Evolutionary conservation across 805 yeast species (phyloP).

Genomic region (Yarrowia deformans): DNA sequence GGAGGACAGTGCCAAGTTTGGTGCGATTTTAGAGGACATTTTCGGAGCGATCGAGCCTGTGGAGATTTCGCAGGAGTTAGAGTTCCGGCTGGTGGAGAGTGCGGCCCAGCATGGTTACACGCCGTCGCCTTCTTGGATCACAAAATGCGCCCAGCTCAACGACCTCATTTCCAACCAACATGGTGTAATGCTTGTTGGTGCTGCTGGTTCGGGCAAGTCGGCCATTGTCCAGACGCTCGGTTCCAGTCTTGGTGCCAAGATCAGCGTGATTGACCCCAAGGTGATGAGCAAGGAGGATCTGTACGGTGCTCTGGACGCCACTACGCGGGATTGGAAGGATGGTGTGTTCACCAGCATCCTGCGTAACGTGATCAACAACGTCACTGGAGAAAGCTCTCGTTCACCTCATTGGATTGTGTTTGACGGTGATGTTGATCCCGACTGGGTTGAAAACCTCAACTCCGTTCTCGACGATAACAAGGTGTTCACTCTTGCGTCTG

Average conservation of each 20-base stretch:
- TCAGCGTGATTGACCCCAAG: slow-evolving; percentile 73
- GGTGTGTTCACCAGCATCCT: slow-evolving; percentile 78
- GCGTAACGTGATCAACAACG: slow-evolving; percentile 62
- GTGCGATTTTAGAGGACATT: slow-evolving; percentile 6
- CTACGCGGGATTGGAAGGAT: slow-evolving; percentile 92
- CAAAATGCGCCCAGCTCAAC: slow-evolving; percentile 66
- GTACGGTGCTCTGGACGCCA: slow-evolving; percentile 73
- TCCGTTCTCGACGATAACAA: slow-evolving; percentile 91
- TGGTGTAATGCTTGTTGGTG: slow-evolving; percentile 84
- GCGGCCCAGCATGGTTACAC: slow-evolving; percentile 50
- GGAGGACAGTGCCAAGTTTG: slow-evolving; percentile 55
- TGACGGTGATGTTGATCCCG: slow-evolving; percentile 94
- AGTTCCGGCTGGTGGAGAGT: slow-evolving; percentile 47
- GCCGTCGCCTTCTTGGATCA: slow-evolving; percentile 56
- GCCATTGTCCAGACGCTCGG: slow-evolving; percentile 55
- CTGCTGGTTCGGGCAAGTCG: slow-evolving; percentile 78
- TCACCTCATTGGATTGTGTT: slow-evolving; percentile 78
- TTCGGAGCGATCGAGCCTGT: slow-evolving; percentile 44
- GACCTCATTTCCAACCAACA: slow-evolving; percentile 69
- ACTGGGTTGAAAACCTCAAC: slow-evolving; percentile 90
- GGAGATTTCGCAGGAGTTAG: slow-evolving; percentile 45
- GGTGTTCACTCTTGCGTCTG: slow-evolving; percentile 82
- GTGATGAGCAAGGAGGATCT: slow-evolving; percentile 69
- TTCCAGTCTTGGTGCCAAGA: slow-evolving; percentile 7
- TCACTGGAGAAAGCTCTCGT: slow-evolving; percentile 61